phyloP scores from a whole-genome alignment of 768 basidiomycete species.

The Suillus lakei region DNA sequence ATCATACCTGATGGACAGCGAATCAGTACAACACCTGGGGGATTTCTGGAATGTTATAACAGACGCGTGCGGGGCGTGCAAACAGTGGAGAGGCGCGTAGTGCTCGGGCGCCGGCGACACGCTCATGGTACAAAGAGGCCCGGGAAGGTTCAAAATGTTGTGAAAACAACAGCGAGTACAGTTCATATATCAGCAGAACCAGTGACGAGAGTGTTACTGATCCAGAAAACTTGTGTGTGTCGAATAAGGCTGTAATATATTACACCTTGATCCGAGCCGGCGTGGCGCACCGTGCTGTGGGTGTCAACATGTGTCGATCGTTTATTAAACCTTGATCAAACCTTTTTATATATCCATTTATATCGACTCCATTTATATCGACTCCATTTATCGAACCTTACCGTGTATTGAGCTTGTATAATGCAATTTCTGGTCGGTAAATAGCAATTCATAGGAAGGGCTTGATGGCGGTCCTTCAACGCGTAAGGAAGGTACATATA shows the following conservation, averaged over 20 bases:
- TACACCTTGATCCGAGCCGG: constrained; percentile 65
- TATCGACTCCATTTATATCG: no score
- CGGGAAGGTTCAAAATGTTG: constrained; percentile 47
- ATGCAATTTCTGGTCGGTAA: no score
- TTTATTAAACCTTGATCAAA: no score
- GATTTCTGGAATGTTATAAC: constrained; percentile 38
- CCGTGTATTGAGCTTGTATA: no score
- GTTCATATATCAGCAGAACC: constrained; percentile 55
- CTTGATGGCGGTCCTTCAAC: no score
- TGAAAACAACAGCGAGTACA: constrained; percentile 55
- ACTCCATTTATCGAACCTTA: no score
- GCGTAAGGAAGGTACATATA: no score
- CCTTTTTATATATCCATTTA: no score
- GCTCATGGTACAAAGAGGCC: constrained; percentile 30
- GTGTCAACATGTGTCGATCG: no score
- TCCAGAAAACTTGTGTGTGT: constrained; percentile 40
- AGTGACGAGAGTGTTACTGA: constrained; percentile 48
- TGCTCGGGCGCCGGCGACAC: constrained; percentile 71
- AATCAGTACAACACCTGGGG: constrained; percentile 55
- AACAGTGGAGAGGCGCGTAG: constrained; percentile 69
- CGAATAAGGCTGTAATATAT: constrained; percentile 69
- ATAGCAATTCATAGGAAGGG: no score
- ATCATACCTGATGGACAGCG: constrained; percentile 62
- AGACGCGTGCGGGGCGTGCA: constrained; percentile 44
- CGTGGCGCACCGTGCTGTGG: no score